Conservation (phyloP, 805 yeast species). For the Myxozyma melibiosi region DNA sequence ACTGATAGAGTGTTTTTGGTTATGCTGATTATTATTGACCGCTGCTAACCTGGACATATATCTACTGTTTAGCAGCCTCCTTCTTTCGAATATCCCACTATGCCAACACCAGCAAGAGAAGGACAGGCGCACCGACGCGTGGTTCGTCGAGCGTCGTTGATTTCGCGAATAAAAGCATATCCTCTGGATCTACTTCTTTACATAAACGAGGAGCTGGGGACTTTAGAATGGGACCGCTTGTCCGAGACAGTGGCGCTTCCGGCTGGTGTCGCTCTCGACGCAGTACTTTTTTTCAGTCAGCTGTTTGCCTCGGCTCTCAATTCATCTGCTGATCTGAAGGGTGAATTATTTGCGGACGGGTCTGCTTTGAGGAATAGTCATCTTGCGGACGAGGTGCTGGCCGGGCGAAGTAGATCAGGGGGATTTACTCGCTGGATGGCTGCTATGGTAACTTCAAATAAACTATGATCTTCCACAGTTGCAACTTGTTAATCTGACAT, state of each 20-base stretch:
- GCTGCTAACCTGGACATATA: too few relatives aligned
- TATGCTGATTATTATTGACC: too few relatives aligned
- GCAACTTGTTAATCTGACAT: background rate
- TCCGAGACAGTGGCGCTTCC: constrained; percentile 21
- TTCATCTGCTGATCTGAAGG: background rate
- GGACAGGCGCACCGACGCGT: constrained; percentile 9
- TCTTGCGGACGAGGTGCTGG: constrained; percentile 18
- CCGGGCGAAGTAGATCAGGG: constrained; percentile 1
- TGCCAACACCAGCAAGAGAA: constrained; percentile 5
- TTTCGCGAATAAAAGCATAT: constrained; percentile 26
- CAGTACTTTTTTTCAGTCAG: constrained; percentile 16
- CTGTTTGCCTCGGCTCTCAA: constrained; percentile 10
- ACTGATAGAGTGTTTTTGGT: too few relatives aligned
- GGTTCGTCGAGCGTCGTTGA: constrained; percentile 26
- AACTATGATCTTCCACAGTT: background rate
- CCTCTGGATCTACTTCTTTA: constrained; percentile 24
- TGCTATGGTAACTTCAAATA: constrained; percentile 8
- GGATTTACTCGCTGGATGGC: constrained; percentile 12
- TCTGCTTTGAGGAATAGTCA: constrained; percentile 15
- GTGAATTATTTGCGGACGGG: constrained; percentile 11
- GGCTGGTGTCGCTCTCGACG: constrained; percentile 23
- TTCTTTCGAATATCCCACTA: too few relatives aligned
- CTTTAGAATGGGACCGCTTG: constrained; percentile 29
- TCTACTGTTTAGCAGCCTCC: too few relatives aligned
- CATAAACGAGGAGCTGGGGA: constrained; percentile 24